Evolutionary conservation across 345 rosid species (phyloP), one percentile per base, ranked within the genome.

Genomic region (Turritis glabra): DNA sequence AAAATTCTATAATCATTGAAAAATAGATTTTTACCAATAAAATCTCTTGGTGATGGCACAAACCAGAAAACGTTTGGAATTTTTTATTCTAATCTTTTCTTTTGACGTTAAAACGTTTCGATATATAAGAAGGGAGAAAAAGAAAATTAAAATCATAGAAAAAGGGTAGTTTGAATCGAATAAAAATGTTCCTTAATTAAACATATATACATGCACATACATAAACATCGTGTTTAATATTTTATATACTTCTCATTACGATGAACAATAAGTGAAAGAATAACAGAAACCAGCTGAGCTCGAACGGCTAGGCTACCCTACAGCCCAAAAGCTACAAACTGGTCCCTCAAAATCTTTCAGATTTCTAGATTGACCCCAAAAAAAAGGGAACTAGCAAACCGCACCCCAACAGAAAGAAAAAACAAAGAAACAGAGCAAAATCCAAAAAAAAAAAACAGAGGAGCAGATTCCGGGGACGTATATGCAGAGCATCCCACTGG

Each of bases 221-320:
- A 53, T 15, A 33, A 13, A 61, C 58, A 64, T 37, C 21, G 52
- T 19, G 29, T 70, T 77, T 64, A 64, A 64, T 70, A 22, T 53
- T 3, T 5, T 41, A 72, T 64, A 64, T 58, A 69, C 71, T 77
- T 77, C 63, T 71, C 63, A 56, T 58, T 47, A 77, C 15, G 56
- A 64, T 47, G 55, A 77, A 72, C 67, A 71, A 44, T 18, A 72
- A 76, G 83, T 79, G 80, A 79, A 77, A 81, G 71, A 84, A 83
- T 72, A 78, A 83, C 77, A 77, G 82, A 79, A 78, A 80, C 85
- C 88, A 84, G 89, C 93, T 88, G 93, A 90, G 97, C 94, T 87
- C 74, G 75, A 72, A 78, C 69, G 66, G 65, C 80, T 69, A 77
- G 67, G 63, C 80, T 77, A 78, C 64, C 50, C 85, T 81, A 82